Conservation (phyloP, 192 early-diverging fungal species). For the Phycomyces nitens region DNA sequence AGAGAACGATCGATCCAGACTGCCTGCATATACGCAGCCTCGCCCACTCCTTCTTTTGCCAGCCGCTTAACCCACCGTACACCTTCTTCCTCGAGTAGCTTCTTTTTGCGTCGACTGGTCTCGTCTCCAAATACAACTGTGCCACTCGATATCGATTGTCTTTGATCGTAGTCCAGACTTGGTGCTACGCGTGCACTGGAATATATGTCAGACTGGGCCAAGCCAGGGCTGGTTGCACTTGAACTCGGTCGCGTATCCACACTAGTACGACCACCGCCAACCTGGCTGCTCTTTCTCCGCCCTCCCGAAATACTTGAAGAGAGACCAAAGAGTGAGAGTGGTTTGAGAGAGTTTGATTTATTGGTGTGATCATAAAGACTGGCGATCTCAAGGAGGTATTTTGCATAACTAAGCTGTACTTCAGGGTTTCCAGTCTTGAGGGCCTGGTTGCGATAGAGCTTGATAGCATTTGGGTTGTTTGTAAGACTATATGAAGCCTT, state of each 20-base stretch:
- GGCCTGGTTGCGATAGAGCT: slow-evolving; percentile 71
- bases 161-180: not conserved
- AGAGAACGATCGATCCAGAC: slow-evolving; percentile 65
- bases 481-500: slow-evolving; percentile 28
- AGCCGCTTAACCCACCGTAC: slow-evolving; percentile 69
- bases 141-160: not conserved
- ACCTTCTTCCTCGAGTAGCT: slow-evolving; percentile 48
- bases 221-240: not conserved
- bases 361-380: slow-evolving; percentile 30
- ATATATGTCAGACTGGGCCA: not conserved
- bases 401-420: slow-evolving; percentile 73
- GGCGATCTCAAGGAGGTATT: slow-evolving; percentile 70
- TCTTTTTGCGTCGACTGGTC: slow-evolving; percentile 11
- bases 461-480: slow-evolving; percentile 37
- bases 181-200: not conserved
- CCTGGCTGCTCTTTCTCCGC: not conserved
- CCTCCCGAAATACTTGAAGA: not conserved
- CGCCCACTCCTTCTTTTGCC: slow-evolving; percentile 60
- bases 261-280: not conserved
- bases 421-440: slow-evolving; percentile 72
- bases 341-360: slow-evolving; percentile 2
- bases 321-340: no score
- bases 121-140: not conserved
- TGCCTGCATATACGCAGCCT: slow-evolving; percentile 69
- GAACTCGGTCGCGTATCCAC: slow-evolving; percentile 5